Base-by-base conservation (phyloP, 345 rosid genomes). In the Xanthoceras sorbifolium region DNA sequence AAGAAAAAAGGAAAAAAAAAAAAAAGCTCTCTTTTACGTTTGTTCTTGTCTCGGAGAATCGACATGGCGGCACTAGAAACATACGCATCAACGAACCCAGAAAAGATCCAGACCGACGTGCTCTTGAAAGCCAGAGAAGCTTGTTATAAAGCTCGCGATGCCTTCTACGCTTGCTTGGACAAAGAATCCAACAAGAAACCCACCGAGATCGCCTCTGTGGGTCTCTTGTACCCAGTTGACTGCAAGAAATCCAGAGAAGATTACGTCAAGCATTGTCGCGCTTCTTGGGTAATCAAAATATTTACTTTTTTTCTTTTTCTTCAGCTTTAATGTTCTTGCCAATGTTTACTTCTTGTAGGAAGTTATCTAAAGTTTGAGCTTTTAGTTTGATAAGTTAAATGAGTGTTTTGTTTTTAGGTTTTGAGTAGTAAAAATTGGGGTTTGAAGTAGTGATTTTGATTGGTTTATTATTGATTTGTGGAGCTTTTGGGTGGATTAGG, bases 91-190 rank as follows among this genome's bases (percentile, higher is more conserved):
- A 81, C 84, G 69, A 79, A 90, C 83, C 65, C 84, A 46, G 91
- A 86, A 22, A 83, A 84, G 62, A 82, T 93, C 74, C 95, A 89
- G 74, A 76, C 86, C 18, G 97, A 90, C 76, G 98, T 93, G 52
- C 95, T 94, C 67, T 70, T 77, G 9, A 72, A 87, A 75, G 87
- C 98, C 64, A 86, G 96, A 70, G 81, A 90, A 69, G 84, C 96
- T 69, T 91, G 98, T 83, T 95, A 93, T 87, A 90, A 90, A 87
- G 91, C 93, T 5, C 93, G 94, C 2, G 97, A 93, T 74, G 90
- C 91, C 14, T 93, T 95, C 72, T 93, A 89, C 81, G 64, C 88
- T 1, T 95, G 98, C 40, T 40, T 90, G 26, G 97, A 92, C 77
- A 91, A 86, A 79, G 86, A 91, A 34, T 89, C 97, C 25, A 81